phyloP scores from a whole-genome alignment of 2,329 filamentous ascomycete genomes.

The Plenodomus biglobosus region DNA sequence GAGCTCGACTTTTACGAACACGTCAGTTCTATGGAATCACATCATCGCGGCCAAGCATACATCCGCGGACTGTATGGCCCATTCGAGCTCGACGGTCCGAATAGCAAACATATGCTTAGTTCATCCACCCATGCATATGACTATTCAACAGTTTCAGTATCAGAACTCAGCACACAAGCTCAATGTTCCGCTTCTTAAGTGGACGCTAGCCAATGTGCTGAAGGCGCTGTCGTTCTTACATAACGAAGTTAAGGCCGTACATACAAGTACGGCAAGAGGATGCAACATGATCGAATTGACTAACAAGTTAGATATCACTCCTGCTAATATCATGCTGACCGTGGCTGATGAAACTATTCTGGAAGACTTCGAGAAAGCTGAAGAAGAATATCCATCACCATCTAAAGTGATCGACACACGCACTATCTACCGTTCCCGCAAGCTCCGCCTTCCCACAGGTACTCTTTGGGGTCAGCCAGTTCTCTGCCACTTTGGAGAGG shows the following conservation, averaged over 20 bases:
- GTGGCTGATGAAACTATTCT: conserved; percentile 44
- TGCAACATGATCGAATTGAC: conserved; percentile 10
- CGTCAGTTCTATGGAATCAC: conserved; percentile 25
- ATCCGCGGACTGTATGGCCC: conserved; percentile 20
- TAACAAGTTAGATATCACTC: conserved; percentile 46
- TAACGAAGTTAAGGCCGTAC: conserved; percentile 49
- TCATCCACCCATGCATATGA: conserved; percentile 34
- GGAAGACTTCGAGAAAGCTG: conserved; percentile 39
- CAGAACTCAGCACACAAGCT: conserved; percentile 19
- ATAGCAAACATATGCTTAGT: conserved; percentile 27
- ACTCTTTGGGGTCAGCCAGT: conserved; percentile 38
- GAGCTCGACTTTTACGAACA: conserved; percentile 30
- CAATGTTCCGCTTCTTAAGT: conserved; percentile 20
- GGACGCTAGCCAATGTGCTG: conserved; percentile 40
- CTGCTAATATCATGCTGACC: conserved; percentile 47
- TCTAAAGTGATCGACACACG: conserved; percentile 39
- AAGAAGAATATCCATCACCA: conserved; percentile 44
- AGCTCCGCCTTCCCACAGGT: conserved; percentile 35
- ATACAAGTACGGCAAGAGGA: conserved; percentile 45
- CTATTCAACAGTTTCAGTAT: conserved; percentile 30
- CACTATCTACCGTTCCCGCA: conserved; percentile 22
- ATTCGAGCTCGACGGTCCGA: conserved; percentile 26
- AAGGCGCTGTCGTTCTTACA: conserved; percentile 51
- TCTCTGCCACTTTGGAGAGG: conserved; percentile 45
- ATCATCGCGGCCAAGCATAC: conserved; percentile 24